phyloP scores from a whole-genome alignment of 2,329 filamentous ascomycete genomes.

The Coniochaeta ligniaria region DNA sequence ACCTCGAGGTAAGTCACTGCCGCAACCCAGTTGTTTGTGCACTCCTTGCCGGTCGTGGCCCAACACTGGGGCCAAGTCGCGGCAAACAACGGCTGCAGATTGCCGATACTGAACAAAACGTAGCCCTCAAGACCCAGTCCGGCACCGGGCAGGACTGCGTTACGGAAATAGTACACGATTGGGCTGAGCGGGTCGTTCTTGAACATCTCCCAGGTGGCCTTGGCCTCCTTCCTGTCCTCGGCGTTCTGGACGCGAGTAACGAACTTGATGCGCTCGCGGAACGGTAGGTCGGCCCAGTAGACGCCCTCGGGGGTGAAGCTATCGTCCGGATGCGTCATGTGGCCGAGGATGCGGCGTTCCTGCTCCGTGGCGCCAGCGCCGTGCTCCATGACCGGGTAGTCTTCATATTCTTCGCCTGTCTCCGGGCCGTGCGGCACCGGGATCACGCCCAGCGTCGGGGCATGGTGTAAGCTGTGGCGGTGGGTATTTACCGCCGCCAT shows the following conservation, averaged over 20 bases:
- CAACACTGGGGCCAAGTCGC: conserved; percentile 75
- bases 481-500: not conserved
- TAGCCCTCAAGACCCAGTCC: conserved; percentile 92
- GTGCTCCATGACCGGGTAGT: conserved; percentile 30
- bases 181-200: conserved; percentile 82
- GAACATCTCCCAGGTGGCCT: conserved; percentile 65
- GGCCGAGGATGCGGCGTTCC: conserved; percentile 61
- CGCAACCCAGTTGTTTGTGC: conserved; percentile 72
- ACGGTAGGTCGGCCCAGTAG: conserved; percentile 88
- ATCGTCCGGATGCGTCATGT: conserved; percentile 81
- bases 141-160: conserved; percentile 87
- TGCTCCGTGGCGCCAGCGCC: conserved; percentile 34
- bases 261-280: conserved; percentile 65
- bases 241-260: conserved; percentile 64
- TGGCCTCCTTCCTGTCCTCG: conserved; percentile 63
- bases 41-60: conserved; percentile 53
- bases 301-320: conserved; percentile 73
- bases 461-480: conserved; percentile 28
- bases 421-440: conserved; percentile 47
- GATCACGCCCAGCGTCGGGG: conserved; percentile 40
- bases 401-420: conserved; percentile 41
- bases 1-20: conserved; percentile 90
- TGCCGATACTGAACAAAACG: conserved; percentile 94
- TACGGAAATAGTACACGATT: conserved; percentile 78
- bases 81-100: conserved; percentile 75